phyloP scores from a whole-genome alignment of 371 early-diverging fungal genomes.

The Saksenaea oblongispora region DNA sequence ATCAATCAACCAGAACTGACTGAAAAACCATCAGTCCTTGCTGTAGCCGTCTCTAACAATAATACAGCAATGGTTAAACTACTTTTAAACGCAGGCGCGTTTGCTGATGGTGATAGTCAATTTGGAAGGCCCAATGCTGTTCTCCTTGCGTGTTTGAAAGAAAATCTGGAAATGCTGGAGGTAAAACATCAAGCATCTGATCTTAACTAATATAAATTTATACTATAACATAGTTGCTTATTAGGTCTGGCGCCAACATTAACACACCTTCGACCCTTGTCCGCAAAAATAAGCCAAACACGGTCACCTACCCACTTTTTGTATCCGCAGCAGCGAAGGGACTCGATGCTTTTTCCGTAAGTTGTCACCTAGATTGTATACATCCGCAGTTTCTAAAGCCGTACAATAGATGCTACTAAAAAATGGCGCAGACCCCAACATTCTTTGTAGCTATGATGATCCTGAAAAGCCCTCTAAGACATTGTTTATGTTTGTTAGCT shows the following conservation, averaged over 20 bases:
- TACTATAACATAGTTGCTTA: conserved; percentile 18
- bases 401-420: not conserved
- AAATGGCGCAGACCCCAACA: not conserved
- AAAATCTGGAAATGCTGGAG: conserved; percentile 21
- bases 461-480: not conserved
- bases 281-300: not conserved
- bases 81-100: conserved; percentile 29
- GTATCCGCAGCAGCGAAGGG: not conserved
- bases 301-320: not conserved
- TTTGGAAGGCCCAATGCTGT: conserved; percentile 35
- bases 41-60: conserved; percentile 21
- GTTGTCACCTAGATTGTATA: too few relatives aligned
- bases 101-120: conserved; percentile 31
- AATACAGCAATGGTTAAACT: conserved; percentile 22
- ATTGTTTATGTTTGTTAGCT: not conserved
- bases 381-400: not conserved
- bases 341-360: not conserved
- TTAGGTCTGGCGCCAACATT: conserved; percentile 30
- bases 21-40: conserved; percentile 20
- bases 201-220: not conserved
- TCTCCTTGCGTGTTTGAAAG: conserved; percentile 35
- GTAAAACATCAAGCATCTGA: not conserved
- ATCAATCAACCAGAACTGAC: conserved; percentile 4
- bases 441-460: not conserved
- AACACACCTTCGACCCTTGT: conserved; percentile 9